Base-by-base conservation (phyloP, 768 basidiomycete species). In the Gyrodon lividus region DNA sequence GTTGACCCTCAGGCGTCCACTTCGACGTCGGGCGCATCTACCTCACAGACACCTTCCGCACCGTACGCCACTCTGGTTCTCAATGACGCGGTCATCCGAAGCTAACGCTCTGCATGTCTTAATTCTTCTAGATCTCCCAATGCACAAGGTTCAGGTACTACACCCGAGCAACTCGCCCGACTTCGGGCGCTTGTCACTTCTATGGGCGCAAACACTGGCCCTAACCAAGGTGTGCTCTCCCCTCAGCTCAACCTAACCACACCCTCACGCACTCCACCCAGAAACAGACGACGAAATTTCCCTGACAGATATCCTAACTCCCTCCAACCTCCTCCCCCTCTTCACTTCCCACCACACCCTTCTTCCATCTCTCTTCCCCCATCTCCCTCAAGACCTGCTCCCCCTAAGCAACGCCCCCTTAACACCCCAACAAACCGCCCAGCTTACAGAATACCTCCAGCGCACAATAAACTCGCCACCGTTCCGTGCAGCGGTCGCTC, bases 381-480 rank as follows among this genome's bases (percentile, higher is more conserved):
- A 92, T 59, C 80, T 96, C 20, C 92, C 93, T 1, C 75, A 56
- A n/a, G 63, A 65, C 4, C 71, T 95, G 51, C 82, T 87, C 62
- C 89, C 92, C 78, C 85, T 61, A 77, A 92, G 24, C 87, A 87
- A 9, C 72, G 33, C 24, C 13, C 57, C 65, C 4, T 14, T 57
- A 40, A 65, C 66, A 5, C 55, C 61, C 0, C 55, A 68, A 1
- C 61, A 68, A 43, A 59, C 50, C 1, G 52, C 54, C 2, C 61
- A 59, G 24, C 60, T 62, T 6, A 60, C 65, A 1, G 85, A 92
- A 46, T 83, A 75, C 3, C 73, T 97, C 6, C 77, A 86, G 49
- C 82, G 82, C 30, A 83, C 94, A 57, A 82, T 95, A 54, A 80
- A 83, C 53, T 89, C 89, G 1, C 87, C 90, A 0, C 92, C 89